Base-by-base conservation (phyloP, 148 eudicot species). In the Mesembryanthemum crystallinum region DNA sequence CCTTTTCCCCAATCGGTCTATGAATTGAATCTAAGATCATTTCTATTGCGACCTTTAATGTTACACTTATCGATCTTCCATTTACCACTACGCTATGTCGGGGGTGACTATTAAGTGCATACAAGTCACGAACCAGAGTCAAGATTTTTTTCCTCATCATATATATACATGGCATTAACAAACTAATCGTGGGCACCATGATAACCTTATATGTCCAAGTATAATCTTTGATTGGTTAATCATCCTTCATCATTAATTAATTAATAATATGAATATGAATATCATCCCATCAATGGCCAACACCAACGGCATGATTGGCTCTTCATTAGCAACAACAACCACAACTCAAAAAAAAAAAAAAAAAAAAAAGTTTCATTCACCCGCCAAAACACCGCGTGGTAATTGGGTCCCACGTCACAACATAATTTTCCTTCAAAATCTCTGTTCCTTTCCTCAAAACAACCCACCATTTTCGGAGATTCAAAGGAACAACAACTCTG, bases 381-480 rank as follows among this genome's bases (percentile, higher is more conserved):
- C 78, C 82, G 82, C 82, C 82, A 69, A 80, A 64, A 8, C 24
- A 57, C 64, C 30, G 47, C 66, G 29, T 74, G 49, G 27, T 45
- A 45, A 45, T 70, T 70, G 79, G 76, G 1, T 63, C 72, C 61
- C 79, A 80, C 79, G 79, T 70, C 67, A 70, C 23, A 39, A 23
- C 20, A 6, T 28, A 57, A 59, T 15, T 23, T 49, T 66, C 59
- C 61, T 39, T 52, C 51, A n/a, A 49, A 74, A 35, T 18, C 61
- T 28, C 35, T 18, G 75, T 62, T 78, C 77, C 67, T 33, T 45
- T 66, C 76, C 62, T 69, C 42, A 30, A 66, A 14, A 20, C 72
- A 14, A 20, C 67, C 65, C 47, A 30, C 86, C 87, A 76, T 73
- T 66, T 73, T 70, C 78, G 87, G 82, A 68, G 21, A 58, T 72